phyloP scores from a whole-genome alignment of 139 green algal genomes.

The Chlamydomonas applanata region DNA sequence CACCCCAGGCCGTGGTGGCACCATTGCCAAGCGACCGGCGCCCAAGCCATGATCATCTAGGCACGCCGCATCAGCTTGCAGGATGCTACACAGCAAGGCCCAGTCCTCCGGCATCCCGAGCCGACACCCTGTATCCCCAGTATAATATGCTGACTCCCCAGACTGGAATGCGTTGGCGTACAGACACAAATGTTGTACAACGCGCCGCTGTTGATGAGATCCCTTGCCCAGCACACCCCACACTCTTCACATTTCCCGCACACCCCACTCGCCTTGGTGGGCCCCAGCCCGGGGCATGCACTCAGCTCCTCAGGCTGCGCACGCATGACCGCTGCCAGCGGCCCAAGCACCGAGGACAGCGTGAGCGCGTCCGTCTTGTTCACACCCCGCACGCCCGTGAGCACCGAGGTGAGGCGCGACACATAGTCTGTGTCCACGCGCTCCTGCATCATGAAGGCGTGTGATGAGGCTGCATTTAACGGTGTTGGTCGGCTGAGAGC shows the following conservation, averaged over 20 bases:
- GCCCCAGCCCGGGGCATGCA: conserved; percentile 80
- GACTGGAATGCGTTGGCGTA: neutral
- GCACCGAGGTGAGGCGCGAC: conserved; percentile 57
- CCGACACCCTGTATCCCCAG: too few relatives aligned
- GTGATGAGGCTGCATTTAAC: too few relatives aligned
- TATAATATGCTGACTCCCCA: too few relatives aligned
- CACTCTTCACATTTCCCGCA: neutral
- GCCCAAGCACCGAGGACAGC: conserved; percentile 51
- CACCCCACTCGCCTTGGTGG: conserved; percentile 75
- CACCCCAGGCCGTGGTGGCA: neutral
- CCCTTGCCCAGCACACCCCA: neutral
- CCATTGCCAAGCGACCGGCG: too few relatives aligned
- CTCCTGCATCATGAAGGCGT: conserved; percentile 26
- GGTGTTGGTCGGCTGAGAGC: too few relatives aligned
- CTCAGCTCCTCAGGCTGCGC: conserved; percentile 61
- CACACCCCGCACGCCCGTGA: conserved; percentile 73
- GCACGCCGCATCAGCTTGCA: too few relatives aligned
- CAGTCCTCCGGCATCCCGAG: too few relatives aligned
- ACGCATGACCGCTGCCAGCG: conserved; percentile 45
- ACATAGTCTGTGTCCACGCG: conserved; percentile 78
- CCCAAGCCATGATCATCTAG: too few relatives aligned
- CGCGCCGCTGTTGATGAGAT: neutral
- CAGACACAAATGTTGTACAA: neutral
- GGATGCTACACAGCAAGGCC: too few relatives aligned
- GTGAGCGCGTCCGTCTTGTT: conserved; percentile 81